Evolutionary conservation across 495 filamentous ascomycete species (phyloP), one percentile per base, ranked within the genome.

Genomic region (Penicillium silybi): DNA sequence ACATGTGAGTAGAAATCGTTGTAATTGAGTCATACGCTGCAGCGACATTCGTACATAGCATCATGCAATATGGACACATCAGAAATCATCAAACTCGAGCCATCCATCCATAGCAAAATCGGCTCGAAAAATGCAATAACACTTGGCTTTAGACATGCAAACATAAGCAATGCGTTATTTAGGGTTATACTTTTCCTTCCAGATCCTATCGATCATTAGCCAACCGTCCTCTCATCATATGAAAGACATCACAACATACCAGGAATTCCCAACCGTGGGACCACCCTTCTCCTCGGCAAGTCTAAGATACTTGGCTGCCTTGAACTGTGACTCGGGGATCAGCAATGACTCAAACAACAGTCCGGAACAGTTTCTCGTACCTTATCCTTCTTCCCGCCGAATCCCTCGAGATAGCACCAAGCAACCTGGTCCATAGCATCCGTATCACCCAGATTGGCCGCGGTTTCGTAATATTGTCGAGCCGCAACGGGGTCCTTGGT

Each of bases 341-440:
- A 65, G 52, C 25, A 46, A 4, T 38, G 8, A 7, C 11, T 49
- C 34, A 52, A n/a, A n/a, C n/a, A n/a, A 32, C 29, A 32, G 52
- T 43, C n/a, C 19, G 10, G 6, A 41, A 11, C 26, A 52, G 41
- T 54, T 54, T 25, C 22, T 53, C 89, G 66, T 73, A 97, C 93
- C 88, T 95, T 96, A 72, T 97, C 90, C 70, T 97, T 99, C 70
- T 88, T 90, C 51, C 87, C 88, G 20, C 93, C 93, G 69, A 95
- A 96, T 11, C 93, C 93, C 62, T 96, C 88, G 17, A 92, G 67
- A 75, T 95, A 97, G 71, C 95, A 99, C 90, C 91, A 95, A 20
- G 86, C 93, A 57, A 86, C 86, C 67, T 96, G 92, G 66, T 96
- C 95, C 91, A 97, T 96, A 41, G 92, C 95, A 76, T 99, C 93